Evolutionary conservation across 1,139 yeast species (phyloP), one percentile per base, ranked within the genome.

Genomic region (Geotrichum carabidarum): DNA sequence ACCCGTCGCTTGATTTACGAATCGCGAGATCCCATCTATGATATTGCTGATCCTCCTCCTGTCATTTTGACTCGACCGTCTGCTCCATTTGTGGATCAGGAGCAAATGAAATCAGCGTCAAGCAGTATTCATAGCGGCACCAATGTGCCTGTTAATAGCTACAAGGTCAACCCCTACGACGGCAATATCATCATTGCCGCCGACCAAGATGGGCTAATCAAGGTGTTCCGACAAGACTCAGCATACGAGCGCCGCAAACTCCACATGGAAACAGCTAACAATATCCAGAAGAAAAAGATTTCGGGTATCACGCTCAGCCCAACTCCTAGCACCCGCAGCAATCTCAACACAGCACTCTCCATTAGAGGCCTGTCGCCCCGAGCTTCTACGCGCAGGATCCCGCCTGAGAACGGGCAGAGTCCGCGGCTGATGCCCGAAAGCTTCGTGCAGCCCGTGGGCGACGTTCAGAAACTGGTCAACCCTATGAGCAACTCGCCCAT

Each of bases 191-290:
- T 89, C 32, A 84, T 90, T 2, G 83, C 95, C 0, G 83, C 94
- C 0, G 97, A 89, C 66, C 81, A 80, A 59, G 71, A 74, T 40
- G 97, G 97, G 0, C 62, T 77, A 2, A 86, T 90, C 46, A 73
- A 93, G 54, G 86, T 90, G 0, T 87, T 85, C 67, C 76, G 97
- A 61, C 86, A 88, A 59, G 96, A 90, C 68, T 76, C 84, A 50
- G 86, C 94, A 0, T 64, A 58, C 54, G 65, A 61, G 34, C 59
- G 62, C 35, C 65, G 72, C 12, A 62, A 60, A 50, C 58, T 34
- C 32, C 41, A 54, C 14, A 31, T 41, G 36, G 58, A 55, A 17
- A 42, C 44, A 8, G 44, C 44, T 8, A 42, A 22, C 17, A 42
- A 42, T 27, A 42, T 42, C 14, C 44, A 42, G n/a, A 42, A 42